These are phyloP conservation scores for Whalleya microplaca DNA, from an alignment of 2,329 filamentous ascomycete species.

Conservation along the genomic window DNA sequence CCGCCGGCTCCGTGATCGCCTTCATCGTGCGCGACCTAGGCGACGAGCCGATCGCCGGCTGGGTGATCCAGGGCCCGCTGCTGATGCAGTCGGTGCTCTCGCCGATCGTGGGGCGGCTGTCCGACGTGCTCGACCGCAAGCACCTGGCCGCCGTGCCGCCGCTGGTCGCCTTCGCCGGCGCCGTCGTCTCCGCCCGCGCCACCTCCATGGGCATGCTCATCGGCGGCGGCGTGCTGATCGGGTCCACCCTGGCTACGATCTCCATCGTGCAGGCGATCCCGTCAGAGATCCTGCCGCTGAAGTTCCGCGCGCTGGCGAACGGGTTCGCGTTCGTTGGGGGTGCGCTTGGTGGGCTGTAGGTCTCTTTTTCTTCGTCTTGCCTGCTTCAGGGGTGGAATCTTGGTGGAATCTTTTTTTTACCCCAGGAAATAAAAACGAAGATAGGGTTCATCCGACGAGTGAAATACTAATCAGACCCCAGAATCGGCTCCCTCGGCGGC, in stretches of 20 bases:
- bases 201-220: conserved; percentile 60
- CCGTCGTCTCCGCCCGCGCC: conserved; percentile 58
- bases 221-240: conserved; percentile 61
- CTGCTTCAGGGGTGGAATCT: not conserved
- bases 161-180: conserved; percentile 56
- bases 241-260: conserved; percentile 56
- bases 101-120: conserved; percentile 58
- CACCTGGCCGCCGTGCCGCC: conserved; percentile 55
- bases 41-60: not conserved
- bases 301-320: conserved; percentile 59
- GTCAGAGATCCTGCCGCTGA: conserved; percentile 59
- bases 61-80: conserved; percentile 50
- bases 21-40: conserved; percentile 1
- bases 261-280: conserved; percentile 60
- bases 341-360: conserved; percentile 55
- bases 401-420: too few relatives aligned
- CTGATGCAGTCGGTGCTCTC: conserved; percentile 61
- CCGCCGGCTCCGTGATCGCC: conserved; percentile 3
- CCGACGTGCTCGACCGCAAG: conserved; percentile 60
- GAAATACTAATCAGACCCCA: conserved; percentile 24
- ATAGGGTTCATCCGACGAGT: not conserved
- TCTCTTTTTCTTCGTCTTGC: conserved; percentile 14
- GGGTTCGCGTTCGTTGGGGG: conserved; percentile 56
- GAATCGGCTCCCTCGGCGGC: conserved; percentile 52
- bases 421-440: too few relatives aligned